phyloP scores from a whole-genome alignment of 2,329 filamentous ascomycete species.

The Trichoderma harzianum region DNA sequence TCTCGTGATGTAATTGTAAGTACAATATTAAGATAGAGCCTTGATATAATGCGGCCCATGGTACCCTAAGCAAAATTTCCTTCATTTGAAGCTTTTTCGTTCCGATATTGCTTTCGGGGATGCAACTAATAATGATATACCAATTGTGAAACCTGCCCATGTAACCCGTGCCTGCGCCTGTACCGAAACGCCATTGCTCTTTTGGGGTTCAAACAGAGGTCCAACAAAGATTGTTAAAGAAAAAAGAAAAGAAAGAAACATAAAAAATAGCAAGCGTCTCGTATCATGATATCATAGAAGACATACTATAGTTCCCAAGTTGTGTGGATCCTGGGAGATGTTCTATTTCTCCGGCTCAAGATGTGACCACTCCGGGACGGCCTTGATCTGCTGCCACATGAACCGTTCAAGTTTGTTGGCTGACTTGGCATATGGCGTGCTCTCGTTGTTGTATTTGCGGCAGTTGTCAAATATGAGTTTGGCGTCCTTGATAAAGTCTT shows the following conservation, averaged over 20 bases:
- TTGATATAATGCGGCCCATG: not conserved
- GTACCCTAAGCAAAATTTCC: not conserved
- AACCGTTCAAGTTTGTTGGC: slow-evolving; percentile 90
- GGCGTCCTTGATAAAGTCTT: slow-evolving; percentile 89
- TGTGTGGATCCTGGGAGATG: slow-evolving; percentile 4
- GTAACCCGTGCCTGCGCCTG: not conserved
- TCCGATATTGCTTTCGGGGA: not conserved
- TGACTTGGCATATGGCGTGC: slow-evolving; percentile 88
- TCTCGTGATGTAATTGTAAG: not conserved
- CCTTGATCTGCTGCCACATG: slow-evolving; percentile 91
- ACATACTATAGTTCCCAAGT: not conserved
- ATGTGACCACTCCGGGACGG: slow-evolving; percentile 87
- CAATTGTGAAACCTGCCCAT: not conserved
- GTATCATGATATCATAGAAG: not conserved
- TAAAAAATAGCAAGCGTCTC: not conserved
- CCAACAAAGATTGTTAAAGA: not conserved
- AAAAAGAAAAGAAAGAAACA: not conserved
- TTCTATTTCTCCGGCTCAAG: slow-evolving; percentile 48
- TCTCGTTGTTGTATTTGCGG: slow-evolving; percentile 93
- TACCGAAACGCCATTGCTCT: slow-evolving; percentile 11
- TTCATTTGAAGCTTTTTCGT: not conserved
- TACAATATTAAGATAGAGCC: not conserved
- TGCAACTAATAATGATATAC: not conserved
- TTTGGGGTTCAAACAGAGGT: not conserved
- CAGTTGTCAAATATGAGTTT: slow-evolving; percentile 93